Evolutionary conservation across 2,329 filamentous ascomycete species (phyloP).

Genomic region (Cercospora brassicicola): DNA sequence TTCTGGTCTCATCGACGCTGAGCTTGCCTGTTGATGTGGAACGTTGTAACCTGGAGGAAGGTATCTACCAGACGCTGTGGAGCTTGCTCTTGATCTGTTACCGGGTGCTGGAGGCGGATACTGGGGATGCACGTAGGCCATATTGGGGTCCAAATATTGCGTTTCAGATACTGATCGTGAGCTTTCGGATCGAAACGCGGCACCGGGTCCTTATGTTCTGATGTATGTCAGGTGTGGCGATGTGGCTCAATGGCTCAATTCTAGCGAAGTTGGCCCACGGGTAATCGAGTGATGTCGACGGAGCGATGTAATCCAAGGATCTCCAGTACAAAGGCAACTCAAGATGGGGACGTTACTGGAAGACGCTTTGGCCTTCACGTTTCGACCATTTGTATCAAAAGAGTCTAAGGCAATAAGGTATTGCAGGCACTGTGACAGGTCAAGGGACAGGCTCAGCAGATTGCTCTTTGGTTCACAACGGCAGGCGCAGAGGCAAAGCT

Average conservation of each 20-base stretch:
- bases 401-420: neutral
- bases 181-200: neutral
- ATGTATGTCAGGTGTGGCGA: neutral
- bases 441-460: neutral
- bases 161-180: constrained; percentile 7
- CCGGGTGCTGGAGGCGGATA: constrained; percentile 1
- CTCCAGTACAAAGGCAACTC: neutral
- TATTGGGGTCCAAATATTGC: constrained; percentile 2
- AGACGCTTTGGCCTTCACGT: neutral
- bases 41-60: constrained; percentile 6
- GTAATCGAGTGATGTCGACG: neutral
- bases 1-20: constrained; percentile 4
- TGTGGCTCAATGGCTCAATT: neutral
- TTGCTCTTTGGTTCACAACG: neutral
- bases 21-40: neutral
- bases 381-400: neutral
- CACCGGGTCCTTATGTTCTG: neutral
- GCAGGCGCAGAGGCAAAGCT: neutral
- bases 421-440: neutral
- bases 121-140: constrained; percentile 3
- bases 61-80: constrained; percentile 16
- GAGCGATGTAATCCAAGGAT: constrained; percentile 3
- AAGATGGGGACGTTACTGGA: neutral
- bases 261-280: neutral
- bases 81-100: constrained; percentile 14